phyloP scores from a whole-genome alignment of 495 filamentous ascomycete genomes.

The Tuber umbilicatum region DNA sequence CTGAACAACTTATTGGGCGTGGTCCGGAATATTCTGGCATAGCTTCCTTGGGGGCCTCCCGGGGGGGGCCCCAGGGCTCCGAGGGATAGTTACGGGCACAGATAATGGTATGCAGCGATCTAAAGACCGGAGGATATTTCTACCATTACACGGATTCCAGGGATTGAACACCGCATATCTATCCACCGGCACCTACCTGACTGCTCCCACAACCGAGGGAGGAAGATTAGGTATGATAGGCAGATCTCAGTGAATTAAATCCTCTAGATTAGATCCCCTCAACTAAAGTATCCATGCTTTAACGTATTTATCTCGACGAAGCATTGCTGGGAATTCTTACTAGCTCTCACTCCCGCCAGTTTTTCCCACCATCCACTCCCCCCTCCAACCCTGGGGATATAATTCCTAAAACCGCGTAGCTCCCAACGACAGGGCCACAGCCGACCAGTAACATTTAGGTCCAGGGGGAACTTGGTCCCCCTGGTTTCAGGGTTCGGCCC shows the following conservation, averaged over 20 bases:
- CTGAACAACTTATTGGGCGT: neutral
- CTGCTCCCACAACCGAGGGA: neutral
- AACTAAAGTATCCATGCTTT: neutral
- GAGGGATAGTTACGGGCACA: neutral
- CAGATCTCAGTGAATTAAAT: neutral
- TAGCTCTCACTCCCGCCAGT: no score
- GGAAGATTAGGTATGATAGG: neutral
- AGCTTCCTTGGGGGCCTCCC: neutral
- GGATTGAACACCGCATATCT: neutral
- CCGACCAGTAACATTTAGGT: no score
- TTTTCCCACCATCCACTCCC: neutral
- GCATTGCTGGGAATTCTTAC: neutral
- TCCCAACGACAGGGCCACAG: no score
- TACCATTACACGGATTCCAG: neutral
- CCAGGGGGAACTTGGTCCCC: no score
- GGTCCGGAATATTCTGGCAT: neutral
- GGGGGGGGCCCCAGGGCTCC: neutral
- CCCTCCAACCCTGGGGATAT: no score
- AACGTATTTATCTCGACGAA: neutral
- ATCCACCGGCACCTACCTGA: neutral
- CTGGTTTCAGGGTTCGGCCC: no score
- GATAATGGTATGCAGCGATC: neutral
- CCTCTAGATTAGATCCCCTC: neutral
- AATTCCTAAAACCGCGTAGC: no score
- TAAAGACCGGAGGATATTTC: neutral